Evolutionary conservation across 2,329 filamentous ascomycete genomes (phyloP).

Genomic region (Hymenoscyphus infarciens): DNA sequence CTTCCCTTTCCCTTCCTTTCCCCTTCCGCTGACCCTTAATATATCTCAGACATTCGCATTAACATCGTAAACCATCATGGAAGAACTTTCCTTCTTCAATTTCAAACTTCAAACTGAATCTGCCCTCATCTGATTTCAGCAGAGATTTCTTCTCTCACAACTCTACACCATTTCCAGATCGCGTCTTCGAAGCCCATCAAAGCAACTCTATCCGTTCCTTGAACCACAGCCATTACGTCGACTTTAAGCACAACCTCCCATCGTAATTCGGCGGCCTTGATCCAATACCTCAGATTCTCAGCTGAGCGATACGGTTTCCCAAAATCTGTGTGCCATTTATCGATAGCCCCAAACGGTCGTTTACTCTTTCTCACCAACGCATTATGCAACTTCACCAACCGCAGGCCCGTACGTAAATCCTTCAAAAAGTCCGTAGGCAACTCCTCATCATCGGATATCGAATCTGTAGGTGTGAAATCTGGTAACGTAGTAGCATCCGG

Average conservation of each 20-base stretch:
- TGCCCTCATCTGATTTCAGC: slow-evolving; percentile 51
- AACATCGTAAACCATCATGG: slow-evolving; percentile 6
- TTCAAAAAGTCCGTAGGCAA: slow-evolving; percentile 71
- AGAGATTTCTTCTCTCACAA: slow-evolving; percentile 78
- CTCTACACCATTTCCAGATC: slow-evolving; percentile 76
- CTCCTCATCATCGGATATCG: slow-evolving; percentile 37
- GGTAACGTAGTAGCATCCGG: slow-evolving; percentile 58
- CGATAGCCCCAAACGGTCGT: slow-evolving; percentile 84
- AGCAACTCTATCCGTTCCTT: slow-evolving; percentile 61
- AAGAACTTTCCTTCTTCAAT: background rate
- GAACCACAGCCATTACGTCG: slow-evolving; percentile 83
- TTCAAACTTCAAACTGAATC: slow-evolving; percentile 2
- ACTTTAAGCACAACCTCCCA: slow-evolving; percentile 84
- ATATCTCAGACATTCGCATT: slow-evolving; percentile 2
- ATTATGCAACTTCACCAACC: slow-evolving; percentile 86
- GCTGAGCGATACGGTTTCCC: slow-evolving; percentile 90
- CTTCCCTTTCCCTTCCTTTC: background rate
- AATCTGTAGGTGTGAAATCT: slow-evolving; percentile 59
- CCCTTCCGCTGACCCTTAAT: background rate
- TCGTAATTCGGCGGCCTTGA: slow-evolving; percentile 89
- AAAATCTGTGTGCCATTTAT: slow-evolving; percentile 85
- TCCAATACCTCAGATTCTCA: slow-evolving; percentile 93
- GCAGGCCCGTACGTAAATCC: slow-evolving; percentile 72
- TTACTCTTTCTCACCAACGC: slow-evolving; percentile 79
- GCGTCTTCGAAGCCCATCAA: slow-evolving; percentile 84